phyloP scores from a whole-genome alignment of 805 yeast species.

The Lipomyces lipofer region DNA sequence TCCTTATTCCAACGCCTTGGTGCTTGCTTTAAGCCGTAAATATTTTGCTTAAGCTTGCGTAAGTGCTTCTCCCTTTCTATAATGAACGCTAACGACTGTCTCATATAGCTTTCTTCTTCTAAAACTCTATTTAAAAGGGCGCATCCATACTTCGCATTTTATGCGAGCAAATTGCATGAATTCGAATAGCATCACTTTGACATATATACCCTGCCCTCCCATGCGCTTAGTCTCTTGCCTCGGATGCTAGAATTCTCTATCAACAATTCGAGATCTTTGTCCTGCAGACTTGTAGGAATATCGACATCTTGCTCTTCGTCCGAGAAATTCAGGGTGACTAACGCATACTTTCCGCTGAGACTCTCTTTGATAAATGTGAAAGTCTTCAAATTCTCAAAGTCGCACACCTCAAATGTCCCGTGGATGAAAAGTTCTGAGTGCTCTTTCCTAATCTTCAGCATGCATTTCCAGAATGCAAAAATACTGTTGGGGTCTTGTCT shows the following conservation, averaged over 20 bases:
- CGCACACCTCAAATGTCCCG: constrained; percentile 44
- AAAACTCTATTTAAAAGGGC: too few species aligned
- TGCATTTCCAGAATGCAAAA: constrained; percentile 48
- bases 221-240: neutral
- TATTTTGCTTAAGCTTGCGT: too few species aligned
- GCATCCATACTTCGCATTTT: too few species aligned
- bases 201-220: constrained; percentile 5
- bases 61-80: too few species aligned
- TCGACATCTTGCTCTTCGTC: neutral
- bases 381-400: neutral
- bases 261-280: neutral
- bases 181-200: neutral
- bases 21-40: too few species aligned
- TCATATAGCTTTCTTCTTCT: too few species aligned
- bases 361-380: neutral
- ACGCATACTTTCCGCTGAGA: neutral
- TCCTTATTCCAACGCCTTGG: too few species aligned
- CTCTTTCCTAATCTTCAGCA: constrained; percentile 47
- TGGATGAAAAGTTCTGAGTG: constrained; percentile 47
- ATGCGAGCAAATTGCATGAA: too few species aligned
- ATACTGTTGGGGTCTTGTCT: constrained; percentile 49
- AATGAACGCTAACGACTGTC: too few species aligned
- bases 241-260: neutral
- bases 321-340: neutral
- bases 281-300: neutral